Evolutionary conservation across 768 basidiomycete species (phyloP), one percentile per base, ranked within the genome.

Genomic region (Lactarius tabidus): DNA sequence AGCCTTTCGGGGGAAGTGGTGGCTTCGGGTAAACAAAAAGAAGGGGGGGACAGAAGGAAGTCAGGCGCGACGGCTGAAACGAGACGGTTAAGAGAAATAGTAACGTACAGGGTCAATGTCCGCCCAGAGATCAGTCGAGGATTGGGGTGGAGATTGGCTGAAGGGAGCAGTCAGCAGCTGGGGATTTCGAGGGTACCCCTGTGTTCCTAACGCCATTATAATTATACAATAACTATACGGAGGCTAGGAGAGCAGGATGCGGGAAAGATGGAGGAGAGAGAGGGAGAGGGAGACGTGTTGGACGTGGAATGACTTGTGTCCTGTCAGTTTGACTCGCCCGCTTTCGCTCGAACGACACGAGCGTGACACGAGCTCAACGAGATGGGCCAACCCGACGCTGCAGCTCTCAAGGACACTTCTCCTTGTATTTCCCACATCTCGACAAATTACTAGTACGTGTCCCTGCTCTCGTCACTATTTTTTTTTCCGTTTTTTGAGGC

Each of bases 1-100:
- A 69, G 10, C 59, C 53, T 69, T 81, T 82, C 36, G 81, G 77
- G 20, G 81, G 79, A 12, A 79, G 80, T 3, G 77, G 77, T 2
- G 81, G 80, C 81, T 82, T 39, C 60, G 55, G 57, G 39, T 12
- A 51, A n/a, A 51, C 33, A 35, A 29, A 61, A 60, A 35, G 56
- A 57, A 41, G 35, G 38, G n/a, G 35, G 29, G 8, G 28, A 54
- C 26, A 33, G 28, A 48, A 14, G 12, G 26, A 5, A 15, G 41
- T 59, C 15, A 57, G 60, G n/a, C 10, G 20, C 20, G 51, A 36
- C 14, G 18, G 56, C 31, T n/a, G 38, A 60, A 23, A 28, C 17
- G 52, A 51, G 23, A 35, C 31, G 31, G 48, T 57, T 36, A 52
- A 38, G 23, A 29, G 57, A 39, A 31, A 55, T 12, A 23, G 28